Evolutionary conservation across 1,139 yeast genomes (phyloP), one percentile per base, ranked within the genome.

Genomic region (Yamadazyma membranifaciens): DNA sequence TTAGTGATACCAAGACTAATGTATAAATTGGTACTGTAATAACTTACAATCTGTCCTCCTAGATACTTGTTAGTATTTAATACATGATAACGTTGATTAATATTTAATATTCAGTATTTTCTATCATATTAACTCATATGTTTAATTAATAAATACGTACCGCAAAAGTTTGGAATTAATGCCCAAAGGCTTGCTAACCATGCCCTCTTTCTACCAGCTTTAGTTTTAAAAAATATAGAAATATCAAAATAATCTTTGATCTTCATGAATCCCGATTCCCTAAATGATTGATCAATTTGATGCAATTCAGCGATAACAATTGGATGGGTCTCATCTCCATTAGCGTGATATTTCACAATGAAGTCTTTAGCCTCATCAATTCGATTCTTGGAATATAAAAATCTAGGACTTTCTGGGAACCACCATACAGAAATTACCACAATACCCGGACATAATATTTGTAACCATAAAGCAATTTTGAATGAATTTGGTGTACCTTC

Each of bases 341-440:
- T 47, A 17, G 50, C 49, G 39, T 57, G 61, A 32, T 45, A 52
- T 31, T 55, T 52, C n/a, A 50, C 48, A 17, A 59, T 49, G 11
- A 60, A 51, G 2, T 39, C 40, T 26, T 49, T 47, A 3, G 83
- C 81, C n/a, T 62, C 59, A 1, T 60, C 61, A n/a, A 59, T 48
- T 25, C 64, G 53, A 5, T 65, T 66, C 22, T 62, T 60, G n/a
- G 69, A 56, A 13, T 77, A 62, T 29, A 75, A 59, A 65, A 67
- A 78, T 38, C 85, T 60, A 1, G 86, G 86, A 1, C 81, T 73
- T 51, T 81, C 86, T 1, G 86, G 85, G 17, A 79, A 65, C 38
- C 69, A 60, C 40, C 62, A 65, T 11, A 42, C 20, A 15, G 32
- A 35, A 17, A 25, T 28, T 27, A 40, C 3, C 10, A 36, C 29